Base-by-base conservation (phyloP, 2,329 filamentous ascomycete species). In the Didymella glomerata region DNA sequence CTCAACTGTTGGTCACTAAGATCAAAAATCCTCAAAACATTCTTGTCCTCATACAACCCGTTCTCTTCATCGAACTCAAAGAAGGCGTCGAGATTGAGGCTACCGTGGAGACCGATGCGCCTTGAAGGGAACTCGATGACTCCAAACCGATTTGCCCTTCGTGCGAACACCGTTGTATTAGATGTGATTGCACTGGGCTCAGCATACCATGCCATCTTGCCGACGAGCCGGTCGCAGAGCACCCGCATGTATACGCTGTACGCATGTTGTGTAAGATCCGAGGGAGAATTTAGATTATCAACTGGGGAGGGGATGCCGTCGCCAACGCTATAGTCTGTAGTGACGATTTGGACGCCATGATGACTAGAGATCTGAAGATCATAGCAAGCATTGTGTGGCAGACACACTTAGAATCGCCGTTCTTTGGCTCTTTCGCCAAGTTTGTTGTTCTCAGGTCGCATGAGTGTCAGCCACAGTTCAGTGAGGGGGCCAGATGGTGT, bases 221-320 rank as follows among this genome's bases (percentile, higher is more conserved):
- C 64, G 2, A 68, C 32, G 1, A 68, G 58, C 34, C 63, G 65
- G 32, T 68, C 65, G 22, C 41, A 50, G 4, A 67, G 45, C 2
- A 50, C 60, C 62, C 54, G 62, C 60, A 68, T 65, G 46, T 63
- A 63, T 3, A 64, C 66, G n/a, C 60, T 52, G 9, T 68, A 65
- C n/a, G 64, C 57, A 32, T 66, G 65, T 38, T 66, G 60, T 2
- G 60, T 60, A 56, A 67, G 62, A 38, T 68, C n/a, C 44, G 44
- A 62, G 54, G 10, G 46, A 32, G 14, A 22, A 30, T 20, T 25
- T 24, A 24, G 54, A 18, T 18, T 42, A 59, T 54, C 36, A 10
- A 10, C 20, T 42, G 25, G 32, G 36, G 30, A 50, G 4, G n/a
- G 16, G 28, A 32, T 24, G n/a, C 24, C 41, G 27, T 61, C 56